Percentiles rank a stretch among this genome's conserved stretches.
These are phyloP conservation scores for Mycena vitilis DNA, from an alignment of 768 basidiomycete species.

Conservation along the genomic window DNA sequence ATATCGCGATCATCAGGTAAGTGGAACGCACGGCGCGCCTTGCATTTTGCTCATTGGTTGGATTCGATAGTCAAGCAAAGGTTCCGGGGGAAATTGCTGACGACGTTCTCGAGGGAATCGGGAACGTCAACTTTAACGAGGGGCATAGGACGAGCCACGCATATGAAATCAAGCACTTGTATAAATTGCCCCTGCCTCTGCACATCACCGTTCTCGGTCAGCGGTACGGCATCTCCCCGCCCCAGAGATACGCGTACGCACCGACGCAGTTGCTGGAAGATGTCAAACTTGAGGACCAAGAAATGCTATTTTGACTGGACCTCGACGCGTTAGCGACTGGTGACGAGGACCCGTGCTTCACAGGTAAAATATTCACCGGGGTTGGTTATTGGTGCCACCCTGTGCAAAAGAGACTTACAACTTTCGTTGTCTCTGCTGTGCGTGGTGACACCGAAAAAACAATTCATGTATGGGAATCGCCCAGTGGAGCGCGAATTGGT, in stretches of 20 bases:
- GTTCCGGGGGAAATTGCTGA: conserved; percentile 23
- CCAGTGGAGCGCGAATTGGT: too few species aligned
- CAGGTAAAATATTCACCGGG: background rate
- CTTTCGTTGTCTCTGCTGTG: too few species aligned
- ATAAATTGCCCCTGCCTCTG: conserved; percentile 17
- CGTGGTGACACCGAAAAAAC: too few species aligned
- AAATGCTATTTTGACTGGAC: conserved; percentile 27
- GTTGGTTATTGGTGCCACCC: too few species aligned
- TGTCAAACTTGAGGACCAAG: conserved; percentile 21
- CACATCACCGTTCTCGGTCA: background rate
- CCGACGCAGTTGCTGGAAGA: conserved; percentile 21
- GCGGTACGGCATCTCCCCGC: conserved; percentile 16
- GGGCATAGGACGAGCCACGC: conserved; percentile 11
- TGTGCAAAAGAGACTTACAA: too few species aligned
- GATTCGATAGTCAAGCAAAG: conserved; percentile 22
- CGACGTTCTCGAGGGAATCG: conserved; percentile 16
- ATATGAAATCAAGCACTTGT: conserved; percentile 34
- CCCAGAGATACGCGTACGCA: conserved; percentile 28
- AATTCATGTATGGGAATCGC: too few species aligned
- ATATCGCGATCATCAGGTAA: conserved; percentile 30
- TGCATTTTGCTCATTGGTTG: too few species aligned
- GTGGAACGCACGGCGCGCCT: too few species aligned
- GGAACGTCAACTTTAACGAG: conserved; percentile 32
- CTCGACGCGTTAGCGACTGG: background rate
- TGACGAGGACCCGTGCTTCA: too few species aligned